Evolutionary conservation across 164 flowering plant genomes (phyloP), one percentile per base, ranked within the genome.

Genomic region (Aristolochia contorta): DNA sequence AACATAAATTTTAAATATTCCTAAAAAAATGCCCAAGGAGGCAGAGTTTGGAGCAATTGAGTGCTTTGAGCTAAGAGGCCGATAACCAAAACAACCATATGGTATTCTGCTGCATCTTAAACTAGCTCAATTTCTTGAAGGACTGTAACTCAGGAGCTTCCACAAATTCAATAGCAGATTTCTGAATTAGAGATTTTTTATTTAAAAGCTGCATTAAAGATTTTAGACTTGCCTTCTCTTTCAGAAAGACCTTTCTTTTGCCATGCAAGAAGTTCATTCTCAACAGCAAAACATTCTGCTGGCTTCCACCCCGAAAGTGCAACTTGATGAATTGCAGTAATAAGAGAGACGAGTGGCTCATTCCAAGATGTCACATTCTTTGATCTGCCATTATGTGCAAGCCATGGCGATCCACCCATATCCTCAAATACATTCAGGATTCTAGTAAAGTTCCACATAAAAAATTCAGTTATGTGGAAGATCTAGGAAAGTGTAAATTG

Each of bases 261-360:
- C 96, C 98, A 92, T n/a, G 90, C 80, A 63, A 66, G 61, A 57
- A 92, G 77, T 71, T 92, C 98, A 72, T 73, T 80, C 59, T 75
- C 74, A 67, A 89, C 79, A 25, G 87, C 91, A 41, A 43, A 65
- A 69, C 95, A 89, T 76, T 92, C 98, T 71, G 77, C 81, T 18
- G 78, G 64, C 65, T 81, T 85, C 91, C 95, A 92, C 45, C 87
- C 91, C 56, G 95, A 89, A 57, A 92, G 78, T 62, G 83, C 84
- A 68, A 92, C 60, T 63, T 92, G 96, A 66, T 64, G 71, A 62
- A 87, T 78, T 16, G 91, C 91, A 67, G 75, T 66, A 67, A 69
- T 48, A 20, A 92, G 87, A 23, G 85, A 81, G 66, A 65, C 72
- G 30, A 92, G 76, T 30, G 90, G 76, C 65, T 78, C 79, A 74